These are phyloP conservation scores for Angophora floribunda DNA, from an alignment of 345 rosid species.

Conservation along the genomic window DNA sequence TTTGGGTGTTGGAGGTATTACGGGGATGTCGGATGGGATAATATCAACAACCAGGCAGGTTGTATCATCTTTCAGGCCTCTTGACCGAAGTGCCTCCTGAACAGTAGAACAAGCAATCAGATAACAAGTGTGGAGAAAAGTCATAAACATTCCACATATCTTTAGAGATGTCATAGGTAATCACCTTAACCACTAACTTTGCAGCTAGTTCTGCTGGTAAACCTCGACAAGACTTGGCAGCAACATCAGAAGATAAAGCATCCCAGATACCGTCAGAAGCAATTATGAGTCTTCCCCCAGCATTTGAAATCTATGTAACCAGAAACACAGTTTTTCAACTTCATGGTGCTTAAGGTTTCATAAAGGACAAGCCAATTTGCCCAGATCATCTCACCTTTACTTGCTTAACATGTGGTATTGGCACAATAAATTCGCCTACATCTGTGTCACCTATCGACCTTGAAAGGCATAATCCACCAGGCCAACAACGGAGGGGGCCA, in stretches of 20 bases:
- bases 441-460: constrained; percentile 99
- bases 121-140: neutral
- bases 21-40: constrained; percentile 71
- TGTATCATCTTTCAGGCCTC: constrained; percentile 98
- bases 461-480: constrained; percentile 98
- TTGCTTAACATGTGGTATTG: constrained; percentile 98
- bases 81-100: constrained; percentile 93
- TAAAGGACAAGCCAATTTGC: neutral
- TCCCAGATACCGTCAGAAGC: constrained; percentile 99
- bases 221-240: constrained; percentile 94
- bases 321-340: neutral
- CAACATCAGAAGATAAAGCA: constrained; percentile 82
- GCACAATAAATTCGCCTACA: constrained; percentile 97
- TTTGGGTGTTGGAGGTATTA: constrained; percentile 53
- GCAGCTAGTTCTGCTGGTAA: constrained; percentile 97
- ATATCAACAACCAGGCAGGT: constrained; percentile 99
- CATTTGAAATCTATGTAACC: constrained; percentile 61
- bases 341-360: neutral
- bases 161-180: neutral
- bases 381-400: constrained; percentile 58
- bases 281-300: constrained; percentile 94
- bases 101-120: neutral
- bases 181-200: constrained; percentile 94
- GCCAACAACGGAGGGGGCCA: constrained; percentile 99
- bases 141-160: neutral